These are phyloP conservation scores for Epichloe hybrida DNA, from an alignment of 2,329 filamentous ascomycete genomes.

Conservation along the genomic window DNA sequence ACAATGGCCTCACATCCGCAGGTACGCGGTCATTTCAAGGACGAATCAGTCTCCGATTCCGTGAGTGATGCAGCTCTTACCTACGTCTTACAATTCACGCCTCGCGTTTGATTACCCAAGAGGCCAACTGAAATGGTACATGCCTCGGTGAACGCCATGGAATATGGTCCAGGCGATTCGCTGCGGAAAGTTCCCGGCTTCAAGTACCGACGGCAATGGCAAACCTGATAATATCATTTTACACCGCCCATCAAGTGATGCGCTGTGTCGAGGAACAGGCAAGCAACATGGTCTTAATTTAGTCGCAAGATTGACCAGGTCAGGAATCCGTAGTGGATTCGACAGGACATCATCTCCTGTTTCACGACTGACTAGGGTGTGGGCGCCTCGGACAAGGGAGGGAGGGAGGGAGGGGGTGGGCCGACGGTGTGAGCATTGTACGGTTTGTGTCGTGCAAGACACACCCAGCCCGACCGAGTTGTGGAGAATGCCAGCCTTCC, in stretches of 20 bases:
- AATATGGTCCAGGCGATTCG: not conserved
- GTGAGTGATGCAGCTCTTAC: slow-evolving; percentile 6
- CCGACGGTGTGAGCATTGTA: not conserved
- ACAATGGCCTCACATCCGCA: slow-evolving; percentile 10
- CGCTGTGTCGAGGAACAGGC: not conserved
- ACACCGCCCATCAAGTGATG: slow-evolving; percentile 2
- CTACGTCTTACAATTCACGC: not conserved
- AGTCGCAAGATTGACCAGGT: slow-evolving; percentile 11
- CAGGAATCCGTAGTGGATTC: slow-evolving; percentile 9
- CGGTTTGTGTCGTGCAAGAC: slow-evolving; percentile 1
- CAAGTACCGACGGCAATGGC: not conserved
- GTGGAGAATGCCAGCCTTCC: not conserved
- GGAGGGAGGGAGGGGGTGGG: slow-evolving; percentile 2
- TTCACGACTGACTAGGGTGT: slow-evolving; percentile 11
- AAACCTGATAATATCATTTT: not conserved
- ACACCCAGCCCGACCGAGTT: not conserved
- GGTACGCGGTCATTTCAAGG: slow-evolving; percentile 10
- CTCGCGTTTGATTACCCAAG: not conserved
- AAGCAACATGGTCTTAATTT: not conserved
- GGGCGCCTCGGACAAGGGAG: slow-evolving; percentile 3
- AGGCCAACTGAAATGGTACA: slow-evolving; percentile 1
- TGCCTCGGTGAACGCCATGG: not conserved
- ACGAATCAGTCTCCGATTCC: slow-evolving; percentile 7
- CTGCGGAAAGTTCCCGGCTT: not conserved
- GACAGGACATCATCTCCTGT: slow-evolving; percentile 9